Percentiles rank a stretch among this genome's conserved stretches.
Conservation (phyloP, 108 stramenopile genomes). For the Schizochytrium sp. region DNA sequence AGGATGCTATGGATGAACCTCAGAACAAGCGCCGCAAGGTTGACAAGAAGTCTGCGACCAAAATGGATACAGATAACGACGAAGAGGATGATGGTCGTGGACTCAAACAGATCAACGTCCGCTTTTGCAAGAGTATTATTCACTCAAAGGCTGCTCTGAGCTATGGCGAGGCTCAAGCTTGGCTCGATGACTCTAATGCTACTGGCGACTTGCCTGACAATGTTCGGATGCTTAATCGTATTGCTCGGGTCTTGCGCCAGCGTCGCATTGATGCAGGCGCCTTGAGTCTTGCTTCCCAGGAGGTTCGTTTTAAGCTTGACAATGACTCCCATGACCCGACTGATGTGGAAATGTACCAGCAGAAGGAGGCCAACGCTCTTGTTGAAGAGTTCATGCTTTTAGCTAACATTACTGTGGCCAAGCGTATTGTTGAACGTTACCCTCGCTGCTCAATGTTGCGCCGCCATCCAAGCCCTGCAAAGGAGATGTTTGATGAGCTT, state of each 20-base stretch:
- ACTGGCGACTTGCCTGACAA: slow-evolving; percentile 66
- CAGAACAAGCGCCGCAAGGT: slow-evolving; percentile 7
- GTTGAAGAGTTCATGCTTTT: slow-evolving; percentile 99
- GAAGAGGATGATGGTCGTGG: slow-evolving; percentile 14
- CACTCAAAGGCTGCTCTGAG: slow-evolving; percentile 93
- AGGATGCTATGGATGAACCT: slow-evolving; percentile 17
- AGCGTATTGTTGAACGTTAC: slow-evolving; percentile 89
- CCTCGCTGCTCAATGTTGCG: slow-evolving; percentile 92
- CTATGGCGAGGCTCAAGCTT: slow-evolving; percentile 94
- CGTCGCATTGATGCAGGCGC: slow-evolving; percentile 92
- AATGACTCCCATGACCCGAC: slow-evolving; percentile 96
- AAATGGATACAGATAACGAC: not conserved
- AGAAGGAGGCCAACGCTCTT: slow-evolving; percentile 89
- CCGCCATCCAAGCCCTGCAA: slow-evolving; percentile 94
- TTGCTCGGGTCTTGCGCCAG: slow-evolving; percentile 59
- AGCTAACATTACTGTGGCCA: slow-evolving; percentile 97
- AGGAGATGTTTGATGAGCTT: slow-evolving; percentile 92
- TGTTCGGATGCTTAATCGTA: slow-evolving; percentile 6
- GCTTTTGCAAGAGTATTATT: slow-evolving; percentile 94
- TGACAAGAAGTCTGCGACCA: not conserved
- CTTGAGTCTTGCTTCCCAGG: slow-evolving; percentile 94
- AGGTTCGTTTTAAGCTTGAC: slow-evolving; percentile 96
- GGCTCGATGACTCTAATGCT: slow-evolving; percentile 86
- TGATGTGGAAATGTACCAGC: slow-evolving; percentile 91
- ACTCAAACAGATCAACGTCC: slow-evolving; percentile 76